Evolutionary conservation across 768 basidiomycete species (phyloP).

Genomic region (Terana coerulea): DNA sequence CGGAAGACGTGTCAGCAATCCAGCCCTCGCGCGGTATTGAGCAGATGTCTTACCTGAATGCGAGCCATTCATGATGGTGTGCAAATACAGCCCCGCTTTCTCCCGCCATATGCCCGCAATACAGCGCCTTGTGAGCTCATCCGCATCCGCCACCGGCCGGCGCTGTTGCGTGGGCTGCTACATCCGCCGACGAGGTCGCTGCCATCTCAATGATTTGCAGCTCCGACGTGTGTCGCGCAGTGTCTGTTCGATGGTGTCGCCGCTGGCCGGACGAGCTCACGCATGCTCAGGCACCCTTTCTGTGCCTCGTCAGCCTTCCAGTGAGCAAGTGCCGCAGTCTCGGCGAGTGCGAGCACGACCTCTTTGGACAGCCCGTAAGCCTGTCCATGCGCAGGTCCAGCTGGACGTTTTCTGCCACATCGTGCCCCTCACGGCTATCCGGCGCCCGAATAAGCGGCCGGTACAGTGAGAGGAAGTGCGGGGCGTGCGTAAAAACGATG

Average conservation of each 20-base stretch:
- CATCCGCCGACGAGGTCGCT: neutral
- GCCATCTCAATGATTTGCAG: neutral
- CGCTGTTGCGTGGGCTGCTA: neutral
- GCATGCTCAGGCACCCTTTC: conserved; percentile 64
- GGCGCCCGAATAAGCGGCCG: conserved; percentile 55
- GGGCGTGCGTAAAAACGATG: conserved; percentile 55
- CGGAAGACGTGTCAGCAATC: too few species aligned
- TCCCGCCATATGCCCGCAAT: conserved; percentile 61
- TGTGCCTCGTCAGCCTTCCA: conserved; percentile 69
- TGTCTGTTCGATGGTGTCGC: conserved; percentile 64
- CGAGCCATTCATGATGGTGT: conserved; percentile 64
- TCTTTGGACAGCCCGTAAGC: conserved; percentile 75
- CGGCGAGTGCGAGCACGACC: conserved; percentile 69
- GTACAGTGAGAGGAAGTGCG: conserved; percentile 64
- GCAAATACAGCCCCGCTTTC: conserved; percentile 60
- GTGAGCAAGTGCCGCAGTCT: conserved; percentile 64
- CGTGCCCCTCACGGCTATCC: conserved; percentile 44
- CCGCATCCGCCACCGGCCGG: conserved; percentile 35
- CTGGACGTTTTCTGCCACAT: conserved; percentile 31
- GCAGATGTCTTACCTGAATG: conserved; percentile 55
- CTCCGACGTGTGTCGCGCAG: conserved; percentile 37
- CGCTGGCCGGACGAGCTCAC: conserved; percentile 70
- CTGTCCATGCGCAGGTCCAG: conserved; percentile 58
- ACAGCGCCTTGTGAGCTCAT: too few species aligned
- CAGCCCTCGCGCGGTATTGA: neutral